Conservation (phyloP, 179 eudicot genomes). For the Pouteria campechiana region DNA sequence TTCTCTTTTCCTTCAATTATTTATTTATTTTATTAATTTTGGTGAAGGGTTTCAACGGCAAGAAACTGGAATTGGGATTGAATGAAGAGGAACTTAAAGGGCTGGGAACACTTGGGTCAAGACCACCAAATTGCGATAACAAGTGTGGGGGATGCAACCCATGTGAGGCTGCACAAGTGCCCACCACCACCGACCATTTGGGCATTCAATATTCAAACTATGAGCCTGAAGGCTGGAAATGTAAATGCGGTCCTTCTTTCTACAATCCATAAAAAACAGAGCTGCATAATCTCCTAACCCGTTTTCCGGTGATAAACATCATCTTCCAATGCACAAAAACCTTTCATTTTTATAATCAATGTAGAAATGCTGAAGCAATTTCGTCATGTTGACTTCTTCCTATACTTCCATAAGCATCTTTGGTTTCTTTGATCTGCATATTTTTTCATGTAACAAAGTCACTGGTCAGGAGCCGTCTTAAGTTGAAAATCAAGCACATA, state of each 20-base stretch:
- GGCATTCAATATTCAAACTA: conserved; percentile 11
- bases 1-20: neutral
- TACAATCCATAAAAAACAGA: conserved; percentile 9
- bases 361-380: no score
- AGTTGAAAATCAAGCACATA: no score
- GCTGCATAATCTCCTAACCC: no score
- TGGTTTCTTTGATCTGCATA: no score
- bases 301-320: no score
- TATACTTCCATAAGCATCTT: no score
- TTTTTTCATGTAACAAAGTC: no score
- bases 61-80: neutral
- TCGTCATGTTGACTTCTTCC: no score
- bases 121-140: conserved; percentile 25
- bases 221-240: conserved; percentile 24
- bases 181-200: conserved; percentile 7
- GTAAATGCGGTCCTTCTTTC: conserved; percentile 15
- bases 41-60: conserved; percentile 1
- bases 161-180: conserved; percentile 20
- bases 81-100: neutral
- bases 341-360: no score
- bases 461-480: no score
- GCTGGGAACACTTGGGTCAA: conserved; percentile 15
- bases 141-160: conserved; percentile 19
- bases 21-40: neutral
- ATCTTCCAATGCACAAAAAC: no score